These are phyloP conservation scores for Rhododendron ferrugineum DNA, from an alignment of 148 eudicot species.

Conservation along the genomic window DNA sequence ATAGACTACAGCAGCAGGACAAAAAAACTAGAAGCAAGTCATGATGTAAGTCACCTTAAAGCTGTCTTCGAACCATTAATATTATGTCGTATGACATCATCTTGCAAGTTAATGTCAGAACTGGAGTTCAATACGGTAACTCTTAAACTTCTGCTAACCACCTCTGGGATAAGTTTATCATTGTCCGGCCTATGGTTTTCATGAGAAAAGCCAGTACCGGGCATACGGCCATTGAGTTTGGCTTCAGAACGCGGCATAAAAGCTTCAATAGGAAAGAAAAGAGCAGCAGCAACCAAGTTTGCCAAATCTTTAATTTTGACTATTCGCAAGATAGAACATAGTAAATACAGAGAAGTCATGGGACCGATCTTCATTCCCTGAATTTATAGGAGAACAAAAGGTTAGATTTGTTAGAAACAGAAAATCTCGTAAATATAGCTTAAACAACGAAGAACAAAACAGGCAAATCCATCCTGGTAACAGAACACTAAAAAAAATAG, in stretches of 20 bases:
- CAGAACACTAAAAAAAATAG: not conserved
- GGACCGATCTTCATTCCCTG: conserved; percentile 64
- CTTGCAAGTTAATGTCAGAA: conserved; percentile 18
- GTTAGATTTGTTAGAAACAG: conserved; percentile 22
- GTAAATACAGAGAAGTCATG: conserved; percentile 70
- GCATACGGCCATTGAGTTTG: conserved; percentile 45
- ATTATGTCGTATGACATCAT: conserved; percentile 32
- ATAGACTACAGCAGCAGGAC: not conserved
- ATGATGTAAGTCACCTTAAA: conserved; percentile 40
- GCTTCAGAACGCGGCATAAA: conserved; percentile 41
- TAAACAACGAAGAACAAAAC: conserved; percentile 9
- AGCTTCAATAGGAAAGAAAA: conserved; percentile 55
- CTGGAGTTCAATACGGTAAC: conserved; percentile 24
- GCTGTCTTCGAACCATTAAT: conserved; percentile 31
- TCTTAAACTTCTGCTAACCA: conserved; percentile 26
- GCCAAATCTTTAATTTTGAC: conserved; percentile 95
- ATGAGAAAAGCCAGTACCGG: conserved; percentile 15
- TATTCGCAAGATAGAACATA: conserved; percentile 84
- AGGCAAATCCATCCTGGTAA: not conserved
- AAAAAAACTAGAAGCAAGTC: not conserved
- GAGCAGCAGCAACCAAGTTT: conserved; percentile 76
- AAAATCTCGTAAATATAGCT: conserved; percentile 15
- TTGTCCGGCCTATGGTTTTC: conserved; percentile 25
- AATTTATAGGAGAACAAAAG: conserved; percentile 33
- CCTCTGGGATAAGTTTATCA: conserved; percentile 25